Evolutionary conservation across 768 basidiomycete species (phyloP).

Genomic region (Leccinum arenicola): DNA sequence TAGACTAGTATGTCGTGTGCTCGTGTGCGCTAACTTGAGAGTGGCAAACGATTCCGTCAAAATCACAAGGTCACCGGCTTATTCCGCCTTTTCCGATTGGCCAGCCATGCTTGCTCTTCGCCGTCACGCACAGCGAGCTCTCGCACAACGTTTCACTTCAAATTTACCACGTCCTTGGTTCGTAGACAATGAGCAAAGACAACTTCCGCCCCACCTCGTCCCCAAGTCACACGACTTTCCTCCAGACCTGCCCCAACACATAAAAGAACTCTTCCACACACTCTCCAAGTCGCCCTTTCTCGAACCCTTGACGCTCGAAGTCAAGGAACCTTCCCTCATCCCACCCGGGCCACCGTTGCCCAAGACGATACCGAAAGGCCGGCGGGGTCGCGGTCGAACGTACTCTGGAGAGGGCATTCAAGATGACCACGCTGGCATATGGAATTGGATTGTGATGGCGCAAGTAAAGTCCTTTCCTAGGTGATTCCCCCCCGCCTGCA

Average conservation of each 20-base stretch:
- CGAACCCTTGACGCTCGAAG: conserved; percentile 55
- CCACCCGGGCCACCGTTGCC: conserved; percentile 63
- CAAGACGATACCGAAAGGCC: conserved; percentile 53
- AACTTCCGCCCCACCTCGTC: conserved; percentile 27
- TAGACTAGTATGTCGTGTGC: conserved; percentile 9
- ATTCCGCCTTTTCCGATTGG: conserved; percentile 5
- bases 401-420: conserved; percentile 60
- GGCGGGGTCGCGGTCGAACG: conserved; percentile 63
- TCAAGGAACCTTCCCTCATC: conserved; percentile 49
- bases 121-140: not conserved
- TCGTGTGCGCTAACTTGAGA: conserved; percentile 7
- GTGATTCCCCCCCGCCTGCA: not conserved
- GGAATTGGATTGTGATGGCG: conserved; percentile 74
- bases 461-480: conserved; percentile 45
- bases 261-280: conserved; percentile 55
- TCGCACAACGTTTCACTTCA: conserved; percentile 11
- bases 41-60: not conserved
- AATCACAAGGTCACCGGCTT: conserved; percentile 16
- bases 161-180: conserved; percentile 57
- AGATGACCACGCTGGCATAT: conserved; percentile 55
- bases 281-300: conserved; percentile 65
- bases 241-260: conserved; percentile 45
- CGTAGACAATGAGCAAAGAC: conserved; percentile 44
- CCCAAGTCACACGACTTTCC: conserved; percentile 39
- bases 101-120: conserved; percentile 22